Evolutionary conservation across 1,284 basidiomycete species (phyloP).

Genomic region (Rhodotorula sp.): DNA sequence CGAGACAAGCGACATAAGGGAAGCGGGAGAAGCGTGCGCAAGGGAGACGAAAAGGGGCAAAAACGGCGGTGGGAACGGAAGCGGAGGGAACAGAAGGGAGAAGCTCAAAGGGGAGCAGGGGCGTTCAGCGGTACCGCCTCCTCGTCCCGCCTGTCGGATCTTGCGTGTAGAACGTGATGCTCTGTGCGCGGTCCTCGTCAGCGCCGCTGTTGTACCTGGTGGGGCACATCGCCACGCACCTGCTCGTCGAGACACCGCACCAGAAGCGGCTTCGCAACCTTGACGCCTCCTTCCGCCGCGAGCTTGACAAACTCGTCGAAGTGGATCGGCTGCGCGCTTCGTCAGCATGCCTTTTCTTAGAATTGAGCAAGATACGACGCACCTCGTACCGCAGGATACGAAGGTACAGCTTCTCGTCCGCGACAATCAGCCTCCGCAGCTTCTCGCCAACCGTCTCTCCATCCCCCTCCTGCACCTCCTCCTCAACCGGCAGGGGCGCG

Average conservation of each 20-base stretch:
- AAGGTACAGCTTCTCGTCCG: conserved; percentile 57
- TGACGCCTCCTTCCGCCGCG: conserved; percentile 49
- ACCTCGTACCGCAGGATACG: conserved; percentile 68
- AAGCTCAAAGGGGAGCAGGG: no score
- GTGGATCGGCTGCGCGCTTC: conserved; percentile 60
- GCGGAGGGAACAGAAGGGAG: background rate
- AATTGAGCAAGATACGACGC: conserved; percentile 17
- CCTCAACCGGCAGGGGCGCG: background rate
- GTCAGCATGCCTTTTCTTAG: no score
- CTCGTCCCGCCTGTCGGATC: conserved; percentile 38
- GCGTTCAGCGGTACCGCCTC: conserved; percentile 8
- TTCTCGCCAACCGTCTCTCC: conserved; percentile 23
- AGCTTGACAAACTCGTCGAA: conserved; percentile 60
- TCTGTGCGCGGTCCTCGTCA: conserved; percentile 1
- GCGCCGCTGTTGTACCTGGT: accelerated
- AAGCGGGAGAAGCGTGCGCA: no score
- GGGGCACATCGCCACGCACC: conserved; percentile 49
- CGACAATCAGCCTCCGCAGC: conserved; percentile 31
- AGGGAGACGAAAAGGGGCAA: background rate
- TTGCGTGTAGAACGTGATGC: conserved; percentile 37
- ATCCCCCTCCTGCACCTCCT: background rate
- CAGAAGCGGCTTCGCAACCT: conserved; percentile 55
- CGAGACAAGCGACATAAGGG: background rate
- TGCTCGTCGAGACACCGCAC: conserved; percentile 63
- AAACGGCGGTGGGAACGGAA: background rate